Base-by-base conservation (phyloP, 257 asterid genomes). In the Solanum appendiculatum region DNA sequence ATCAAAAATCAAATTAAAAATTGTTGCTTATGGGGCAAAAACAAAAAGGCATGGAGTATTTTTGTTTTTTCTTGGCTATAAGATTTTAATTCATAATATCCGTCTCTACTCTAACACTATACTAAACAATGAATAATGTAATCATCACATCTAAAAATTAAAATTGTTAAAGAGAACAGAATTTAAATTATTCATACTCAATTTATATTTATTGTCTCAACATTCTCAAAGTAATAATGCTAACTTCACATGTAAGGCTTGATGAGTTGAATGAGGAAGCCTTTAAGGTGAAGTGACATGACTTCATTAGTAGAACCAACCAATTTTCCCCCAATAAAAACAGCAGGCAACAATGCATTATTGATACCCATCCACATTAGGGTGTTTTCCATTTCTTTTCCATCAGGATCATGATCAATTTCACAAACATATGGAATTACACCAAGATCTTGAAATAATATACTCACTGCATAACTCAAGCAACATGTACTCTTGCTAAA, bases 281-380 rank as follows among this genome's bases (percentile, higher is more conserved):
- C 97, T 84, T 96, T 93, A 54, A 95, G 91, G 90, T 94, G 98
- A 86, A 92, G 97, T 3, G 98, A 94, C 98, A 95, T 95, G 39
- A 95, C 95, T 93, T 95, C 97, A 56, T 93, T 93, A 88, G 97
- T 95, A 48, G 97, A 95, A 1, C 97, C 97, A 40, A 95, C 88
- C 20, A 95, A 92, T 87, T 89, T 48, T 2, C 98, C 98, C 16
- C 92, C 92, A 54, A 95, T 89, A 93, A 92, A 95, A 5, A 95
- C 93, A 0, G 93, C 94, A 0, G 98, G 98, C 13, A 93, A 84
- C 3, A n/a, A 92, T 2, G 93, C 89, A 16, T 73, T 82, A 21
- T 82, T 84, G 90, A 93, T 88, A 7, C 95, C 94, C 93, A 92
- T 91, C 90, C 91, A 86, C 73, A 68, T 10, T 31, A 95, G 86